These are phyloP conservation scores for Colletotrichum tamarilloi DNA, from an alignment of 2,329 filamentous ascomycete species.

Conservation along the genomic window DNA sequence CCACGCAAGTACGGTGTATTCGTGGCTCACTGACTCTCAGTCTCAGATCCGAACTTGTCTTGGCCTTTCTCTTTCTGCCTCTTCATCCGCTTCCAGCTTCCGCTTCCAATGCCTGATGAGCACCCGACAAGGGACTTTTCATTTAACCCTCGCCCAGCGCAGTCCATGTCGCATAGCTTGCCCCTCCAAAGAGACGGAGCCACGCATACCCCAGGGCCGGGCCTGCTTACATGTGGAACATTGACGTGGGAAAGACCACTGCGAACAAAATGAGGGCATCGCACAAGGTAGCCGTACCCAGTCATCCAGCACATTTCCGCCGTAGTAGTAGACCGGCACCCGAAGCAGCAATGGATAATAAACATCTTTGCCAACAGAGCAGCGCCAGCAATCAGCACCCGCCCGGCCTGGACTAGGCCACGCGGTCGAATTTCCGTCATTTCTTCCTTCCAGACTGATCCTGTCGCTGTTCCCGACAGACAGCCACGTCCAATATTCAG, in stretches of 20 bases:
- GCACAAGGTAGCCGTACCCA: slow-evolving; percentile 2
- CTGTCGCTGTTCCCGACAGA: neutral
- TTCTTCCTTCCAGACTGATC: neutral
- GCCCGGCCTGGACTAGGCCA: neutral
- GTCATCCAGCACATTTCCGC: neutral
- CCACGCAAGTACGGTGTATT: neutral
- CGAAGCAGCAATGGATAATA: neutral
- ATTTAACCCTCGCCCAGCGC: slow-evolving; percentile 2
- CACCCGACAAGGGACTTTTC: slow-evolving; percentile 1
- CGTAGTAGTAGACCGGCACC: slow-evolving; percentile 3
- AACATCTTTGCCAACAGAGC: neutral
- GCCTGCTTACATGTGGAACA: slow-evolving; percentile 22
- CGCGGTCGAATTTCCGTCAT: neutral
- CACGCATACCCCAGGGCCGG: slow-evolving; percentile 12
- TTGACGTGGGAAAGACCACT: slow-evolving; percentile 8
- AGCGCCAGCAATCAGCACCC: neutral
- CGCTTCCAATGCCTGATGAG: slow-evolving; percentile 2
- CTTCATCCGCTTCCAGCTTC: slow-evolving; percentile 16
- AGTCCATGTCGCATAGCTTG: slow-evolving; percentile 5
- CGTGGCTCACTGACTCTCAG: slow-evolving; percentile 6
- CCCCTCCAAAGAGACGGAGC: slow-evolving; percentile 21
- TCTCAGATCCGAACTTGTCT: slow-evolving; percentile 2
- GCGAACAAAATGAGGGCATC: neutral
- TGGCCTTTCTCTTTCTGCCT: neutral
- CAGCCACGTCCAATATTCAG: neutral